Evolutionary conservation across 1,139 yeast species (phyloP), one percentile per base, ranked within the genome.

Genomic region (Taphrina populina): DNA sequence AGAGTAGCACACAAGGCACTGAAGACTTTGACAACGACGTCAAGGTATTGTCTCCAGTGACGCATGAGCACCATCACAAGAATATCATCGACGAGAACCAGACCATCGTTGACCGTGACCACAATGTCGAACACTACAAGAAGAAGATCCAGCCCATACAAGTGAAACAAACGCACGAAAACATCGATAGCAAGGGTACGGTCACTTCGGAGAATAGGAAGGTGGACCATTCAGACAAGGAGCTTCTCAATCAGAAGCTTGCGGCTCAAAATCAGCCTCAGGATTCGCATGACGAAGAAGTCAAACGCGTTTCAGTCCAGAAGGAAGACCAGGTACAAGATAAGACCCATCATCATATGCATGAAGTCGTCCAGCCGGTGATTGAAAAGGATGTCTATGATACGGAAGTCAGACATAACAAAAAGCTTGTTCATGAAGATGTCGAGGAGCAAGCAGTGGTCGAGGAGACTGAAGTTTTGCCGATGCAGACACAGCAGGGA

Each of bases 71-170:
- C 11, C n/a, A 19, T 10, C 39, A 44, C 49, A 29, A 44, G 26
- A 44, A 15, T 4, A 30, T 30, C 3, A 30, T 44, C 10, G 49
- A 46, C 20, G 44, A 46, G 36, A 36, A 35, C 32, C 44, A 34
- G 24, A 46, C n/a, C 8, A 15, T 35, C 34, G 27, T 30, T 20
- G 52, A 52, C 15, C 53, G 45, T 10, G 45, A 40, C 6, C 45
- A 40, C 45, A 33, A 40, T 11, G 33, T 24, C 24, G 45, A 40
- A 19, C 45, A 40, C 45, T 40, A 40, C 45, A 40, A 23, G 33
- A 40, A 40, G 45, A 40, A 40, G 45, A 40, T 40, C 8, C 45
- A 40, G 45, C 45, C 45, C 2, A 40, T 40, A 15, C 19, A 10
- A 10, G 45, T 40, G 30, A 24, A 10, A 4, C n/a, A 40, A 11